A percentile compares a stretch with the other conserved stretches of the same genome.
These are phyloP conservation scores for Lentinus brumalis DNA, from an alignment of 768 basidiomycete genomes.

Conservation along the genomic window DNA sequence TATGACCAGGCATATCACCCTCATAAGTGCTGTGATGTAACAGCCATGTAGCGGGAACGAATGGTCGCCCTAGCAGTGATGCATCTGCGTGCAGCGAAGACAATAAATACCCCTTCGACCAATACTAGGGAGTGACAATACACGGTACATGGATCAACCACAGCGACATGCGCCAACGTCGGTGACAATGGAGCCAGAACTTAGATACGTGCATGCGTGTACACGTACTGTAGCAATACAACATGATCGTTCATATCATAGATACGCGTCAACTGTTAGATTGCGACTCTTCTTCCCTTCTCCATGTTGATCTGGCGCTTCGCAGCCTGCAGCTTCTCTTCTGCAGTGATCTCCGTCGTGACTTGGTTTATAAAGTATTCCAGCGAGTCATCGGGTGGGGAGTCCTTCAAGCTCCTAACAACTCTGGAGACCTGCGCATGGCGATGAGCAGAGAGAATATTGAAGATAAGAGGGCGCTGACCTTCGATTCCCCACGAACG, in stretches of 20 bases:
- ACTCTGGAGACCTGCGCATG: slow-evolving; percentile 54
- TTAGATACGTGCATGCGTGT: no score
- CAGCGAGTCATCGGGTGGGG: slow-evolving; percentile 46
- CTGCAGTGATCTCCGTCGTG: slow-evolving; percentile 64
- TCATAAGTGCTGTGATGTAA: no score
- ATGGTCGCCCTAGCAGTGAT: no score
- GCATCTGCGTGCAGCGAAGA: no score
- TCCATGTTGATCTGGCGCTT: slow-evolving; percentile 27
- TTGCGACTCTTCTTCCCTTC: slow-evolving; percentile 21
- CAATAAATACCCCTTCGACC: no score
- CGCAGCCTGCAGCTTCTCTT: slow-evolving; percentile 63
- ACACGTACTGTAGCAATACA: neutral
- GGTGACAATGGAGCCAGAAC: no score
- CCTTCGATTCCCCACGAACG: slow-evolving; percentile 56
- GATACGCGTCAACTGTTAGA: slow-evolving; percentile 5
- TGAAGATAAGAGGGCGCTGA: slow-evolving; percentile 24
- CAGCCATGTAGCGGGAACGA: no score
- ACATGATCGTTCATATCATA: neutral
- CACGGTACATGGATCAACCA: no score
- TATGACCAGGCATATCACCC: neutral
- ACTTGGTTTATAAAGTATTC: slow-evolving; percentile 57
- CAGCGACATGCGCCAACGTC: no score
- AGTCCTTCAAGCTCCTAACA: slow-evolving; percentile 51
- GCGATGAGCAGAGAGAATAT: neutral
- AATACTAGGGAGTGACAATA: no score